Conservation (phyloP, 1,284 basidiomycete species). For the Abortiporus biennis region DNA sequence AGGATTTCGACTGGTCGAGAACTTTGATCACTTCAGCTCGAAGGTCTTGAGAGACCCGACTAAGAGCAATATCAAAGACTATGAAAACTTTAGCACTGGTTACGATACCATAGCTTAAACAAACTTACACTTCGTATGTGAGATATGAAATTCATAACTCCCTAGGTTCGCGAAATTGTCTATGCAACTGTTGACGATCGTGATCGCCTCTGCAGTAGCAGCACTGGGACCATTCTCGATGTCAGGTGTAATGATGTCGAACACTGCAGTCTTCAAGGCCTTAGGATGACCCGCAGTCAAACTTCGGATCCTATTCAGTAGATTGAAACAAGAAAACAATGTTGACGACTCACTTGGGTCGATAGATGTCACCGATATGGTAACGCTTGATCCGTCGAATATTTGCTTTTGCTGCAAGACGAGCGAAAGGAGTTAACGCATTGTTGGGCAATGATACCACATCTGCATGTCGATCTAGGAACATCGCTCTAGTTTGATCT, state of each 20-base stretch:
- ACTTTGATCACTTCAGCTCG: slow-evolving; percentile 52
- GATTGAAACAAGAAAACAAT: neutral
- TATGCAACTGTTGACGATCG: slow-evolving; percentile 59
- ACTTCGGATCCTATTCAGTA: slow-evolving; percentile 32
- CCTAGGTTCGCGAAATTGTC: slow-evolving; percentile 65
- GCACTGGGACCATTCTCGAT: slow-evolving; percentile 52
- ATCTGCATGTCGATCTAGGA: slow-evolving; percentile 82
- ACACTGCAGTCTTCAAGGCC: slow-evolving; percentile 63
- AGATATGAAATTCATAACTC: slow-evolving; percentile 67
- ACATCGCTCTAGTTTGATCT: slow-evolving; percentile 50
- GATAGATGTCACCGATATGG: slow-evolving; percentile 73
- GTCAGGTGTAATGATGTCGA: slow-evolving; percentile 77
- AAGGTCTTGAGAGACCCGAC: slow-evolving; percentile 49
- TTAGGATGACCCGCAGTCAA: slow-evolving; percentile 65
- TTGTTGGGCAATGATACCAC: slow-evolving; percentile 78
- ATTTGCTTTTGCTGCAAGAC: slow-evolving; percentile 72
- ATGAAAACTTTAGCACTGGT: slow-evolving; percentile 1
- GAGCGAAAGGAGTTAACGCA: slow-evolving; percentile 77
- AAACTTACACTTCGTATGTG: slow-evolving; percentile 62
- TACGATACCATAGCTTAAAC: neutral
- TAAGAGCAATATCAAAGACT: slow-evolving; percentile 65
- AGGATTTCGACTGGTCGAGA: slow-evolving; percentile 56
- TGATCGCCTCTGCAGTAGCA: slow-evolving; percentile 64
- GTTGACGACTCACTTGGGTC: slow-evolving; percentile 43
- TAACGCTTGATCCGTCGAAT: slow-evolving; percentile 86